These are phyloP conservation scores for Chenopodium formosanum DNA, from an alignment of 148 eudicot genomes.

Conservation along the genomic window DNA sequence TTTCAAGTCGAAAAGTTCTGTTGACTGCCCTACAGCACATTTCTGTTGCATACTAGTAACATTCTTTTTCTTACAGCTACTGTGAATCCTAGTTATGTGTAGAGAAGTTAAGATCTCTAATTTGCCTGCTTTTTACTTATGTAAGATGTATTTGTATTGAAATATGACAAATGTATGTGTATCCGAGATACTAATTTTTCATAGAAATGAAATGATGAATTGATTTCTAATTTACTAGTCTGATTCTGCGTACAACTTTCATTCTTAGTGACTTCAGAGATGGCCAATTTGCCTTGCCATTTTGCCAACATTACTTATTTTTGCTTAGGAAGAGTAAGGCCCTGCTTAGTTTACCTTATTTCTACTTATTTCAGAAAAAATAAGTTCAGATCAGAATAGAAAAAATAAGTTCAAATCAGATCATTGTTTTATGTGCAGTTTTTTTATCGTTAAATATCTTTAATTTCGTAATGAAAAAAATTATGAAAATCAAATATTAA, in stretches of 20 bases:
- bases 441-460: no score
- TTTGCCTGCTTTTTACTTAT: not conserved
- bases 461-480: no score
- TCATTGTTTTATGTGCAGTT: no score
- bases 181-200: not conserved
- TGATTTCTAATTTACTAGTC: not conserved
- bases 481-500: no score
- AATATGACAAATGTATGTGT: not conserved
- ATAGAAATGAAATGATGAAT: not conserved
- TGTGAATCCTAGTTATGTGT: not conserved
- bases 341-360: no score
- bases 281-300: not conserved
- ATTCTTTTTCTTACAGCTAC: constrained; percentile 9
- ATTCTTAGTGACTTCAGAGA: not conserved
- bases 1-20: not conserved
- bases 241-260: not conserved
- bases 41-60: constrained; percentile 16
- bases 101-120: not conserved
- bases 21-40: not conserved
- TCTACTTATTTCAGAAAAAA: no score
- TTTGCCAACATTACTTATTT: no score
- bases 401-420: no score
- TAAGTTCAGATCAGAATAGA: no score
- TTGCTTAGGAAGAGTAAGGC: no score
- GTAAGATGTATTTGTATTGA: not conserved